Base-by-base conservation (phyloP, 352 stramenopile genomes). In the Phytophthora sp. region DNA sequence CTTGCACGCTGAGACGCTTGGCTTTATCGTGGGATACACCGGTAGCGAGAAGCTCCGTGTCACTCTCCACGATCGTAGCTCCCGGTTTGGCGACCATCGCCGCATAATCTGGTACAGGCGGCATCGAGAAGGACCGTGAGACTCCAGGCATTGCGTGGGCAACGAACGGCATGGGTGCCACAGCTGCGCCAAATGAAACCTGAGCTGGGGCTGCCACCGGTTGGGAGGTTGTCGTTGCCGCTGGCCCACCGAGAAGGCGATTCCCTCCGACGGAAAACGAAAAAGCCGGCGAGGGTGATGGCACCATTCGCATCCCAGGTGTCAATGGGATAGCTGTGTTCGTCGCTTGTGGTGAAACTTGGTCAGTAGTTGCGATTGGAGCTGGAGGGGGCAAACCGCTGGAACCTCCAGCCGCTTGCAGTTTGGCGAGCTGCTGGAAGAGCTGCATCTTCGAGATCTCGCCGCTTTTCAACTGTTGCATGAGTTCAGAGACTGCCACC, bases 361-460 rank as follows among this genome's bases (percentile, higher is more conserved):
- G 46, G 34, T 32, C 18, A 46, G 38, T 17, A 27, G 38, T 21
- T 59, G 31, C 37, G 7, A 32, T 39, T 13, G 54, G 38, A 45
- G 17, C 21, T 12, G 59, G 42, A 48, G 59, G 46, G 10, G 42
- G 52, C 4, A 20, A 32, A 23, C 10, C 39, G 7, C 17, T 44
- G 1, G 54, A 31, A 17, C 24, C 0, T 48, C 59, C 20, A 4
- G 45, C 55, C 0, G 63, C 57, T 62, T 92, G 84, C 4, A 94
- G 83, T 58, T 80, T 84, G 21, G 86, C 86, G 21, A 94, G 82
- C 53, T 91, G 78, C 63, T 93, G 80, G 67, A 94, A 94, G 43
- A 94, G 74, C 62, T 94, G 78, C 75, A 90, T 89, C 55, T 92
- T 92, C 34, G 84, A 89, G 66, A 94, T 94, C 53, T 92, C 82